phyloP scores from a whole-genome alignment of 2,329 filamentous ascomycete genomes.

The Malbranchea zuffiana region DNA sequence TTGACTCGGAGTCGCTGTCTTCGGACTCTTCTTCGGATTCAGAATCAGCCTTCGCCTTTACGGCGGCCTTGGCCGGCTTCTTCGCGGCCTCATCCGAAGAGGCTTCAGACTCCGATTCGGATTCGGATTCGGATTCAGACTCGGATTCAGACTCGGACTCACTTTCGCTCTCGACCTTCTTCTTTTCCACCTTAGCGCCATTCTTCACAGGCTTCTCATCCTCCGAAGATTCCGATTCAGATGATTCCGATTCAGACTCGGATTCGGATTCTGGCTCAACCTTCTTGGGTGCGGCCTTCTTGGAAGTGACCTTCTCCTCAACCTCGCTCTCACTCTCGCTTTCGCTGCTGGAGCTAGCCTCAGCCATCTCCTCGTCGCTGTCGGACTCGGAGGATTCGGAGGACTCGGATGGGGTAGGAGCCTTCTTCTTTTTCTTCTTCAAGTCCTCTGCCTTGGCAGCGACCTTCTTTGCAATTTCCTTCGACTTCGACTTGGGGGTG shows the following conservation, averaged over 20 bases:
- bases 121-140: constrained; percentile 24
- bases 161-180: constrained; percentile 14
- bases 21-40: not conserved
- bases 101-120: constrained; percentile 21
- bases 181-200: constrained; percentile 15
- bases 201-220: constrained; percentile 19
- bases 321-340: constrained; percentile 18
- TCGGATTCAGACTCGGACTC: constrained; percentile 20
- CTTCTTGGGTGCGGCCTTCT: constrained; percentile 24
- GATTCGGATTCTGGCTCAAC: constrained; percentile 19
- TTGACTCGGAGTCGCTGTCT: not conserved
- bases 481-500: constrained; percentile 27
- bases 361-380: constrained; percentile 11
- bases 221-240: constrained; percentile 20
- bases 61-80: constrained; percentile 10
- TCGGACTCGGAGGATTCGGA: constrained; percentile 10
- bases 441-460: constrained; percentile 9
- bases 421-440: constrained; percentile 13
- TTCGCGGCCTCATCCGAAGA: constrained; percentile 24
- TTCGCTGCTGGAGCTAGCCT: constrained; percentile 9
- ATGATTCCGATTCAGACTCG: constrained; percentile 22
- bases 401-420: constrained; percentile 13
- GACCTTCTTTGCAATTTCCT: constrained; percentile 20
- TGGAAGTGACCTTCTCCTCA: constrained; percentile 13
- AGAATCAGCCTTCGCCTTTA: constrained; percentile 8